Evolutionary conservation across 352 stramenopile species (phyloP), one percentile per base, ranked within the genome.

Genomic region (Pythium myriotylum): DNA sequence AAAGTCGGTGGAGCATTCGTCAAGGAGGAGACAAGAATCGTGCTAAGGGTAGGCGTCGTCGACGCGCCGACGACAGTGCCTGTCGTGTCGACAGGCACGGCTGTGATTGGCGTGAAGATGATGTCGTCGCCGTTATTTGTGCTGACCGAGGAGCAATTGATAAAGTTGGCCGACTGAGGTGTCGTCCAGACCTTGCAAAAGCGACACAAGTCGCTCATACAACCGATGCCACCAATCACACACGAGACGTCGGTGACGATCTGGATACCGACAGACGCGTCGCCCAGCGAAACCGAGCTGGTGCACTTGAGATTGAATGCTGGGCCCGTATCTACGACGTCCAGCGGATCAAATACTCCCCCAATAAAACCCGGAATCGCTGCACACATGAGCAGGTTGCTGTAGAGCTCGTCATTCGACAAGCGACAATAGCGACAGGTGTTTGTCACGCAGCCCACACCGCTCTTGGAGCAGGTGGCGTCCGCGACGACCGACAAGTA

Each of bases 161-260:
- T 9, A 4, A 74, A 54, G 52, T 64, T 57, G 40, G 56, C 20
- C 1, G 67, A 70, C n/a, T 68, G 43, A 0, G 27, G 17, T 1
- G 67, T 62, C 10, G 19, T 37, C 24, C 33, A 16, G 20, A 37
- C 22, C 45, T 65, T 55, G 46, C 63, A 75, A 35, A 65, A 70
- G 32, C 63, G 63, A 10, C 68, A 75, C 4, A 67, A 29, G 8
- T 63, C 46, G n/a, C 33, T 35, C 19, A 67, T 48, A 41, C 68
- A 75, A 24, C 63, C 68, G 14, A 75, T 55, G 14, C 68, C 54
- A 16, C 59, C 63, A 17, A 22, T n/a, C 46, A 53, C 40, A 26
- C 68, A 75, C 16, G 20, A 27, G 1, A 27, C 8, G 33, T 74
- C 67, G 4, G 46, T 60, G 19, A 65, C 29, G 12, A 66, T 37